These are phyloP conservation scores for Manihot esculenta DNA, from an alignment of 441 rosid species.

Conservation along the genomic window DNA sequence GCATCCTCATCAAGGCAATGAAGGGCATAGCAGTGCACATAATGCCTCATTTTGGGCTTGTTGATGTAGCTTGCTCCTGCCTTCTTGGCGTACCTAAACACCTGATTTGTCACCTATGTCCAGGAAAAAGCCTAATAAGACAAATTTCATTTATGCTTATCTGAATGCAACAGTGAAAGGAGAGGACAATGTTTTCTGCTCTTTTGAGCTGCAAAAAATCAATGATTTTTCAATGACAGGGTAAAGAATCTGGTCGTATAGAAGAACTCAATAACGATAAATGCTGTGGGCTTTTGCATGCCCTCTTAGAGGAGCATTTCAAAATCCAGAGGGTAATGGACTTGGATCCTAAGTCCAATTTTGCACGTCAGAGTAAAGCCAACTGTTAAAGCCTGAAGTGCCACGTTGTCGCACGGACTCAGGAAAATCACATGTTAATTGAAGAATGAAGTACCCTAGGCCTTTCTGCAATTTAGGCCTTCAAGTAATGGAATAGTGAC, in stretches of 20 bases:
- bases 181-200: background rate
- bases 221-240: background rate
- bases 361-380: background rate
- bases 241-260: slow-evolving; percentile 6
- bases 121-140: background rate
- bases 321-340: slow-evolving; percentile 1
- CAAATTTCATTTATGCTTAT: too few species aligned
- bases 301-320: background rate
- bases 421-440: slow-evolving; percentile 13
- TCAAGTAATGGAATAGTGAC: slow-evolving; percentile 8
- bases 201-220: slow-evolving; percentile 3
- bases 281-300: slow-evolving; percentile 1
- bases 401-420: slow-evolving; percentile 5
- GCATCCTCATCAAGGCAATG: slow-evolving; percentile 87
- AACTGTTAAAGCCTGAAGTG: slow-evolving; percentile 8
- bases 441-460: slow-evolving; percentile 12
- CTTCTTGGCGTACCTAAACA: slow-evolving; percentile 86
- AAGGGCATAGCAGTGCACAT: slow-evolving; percentile 92
- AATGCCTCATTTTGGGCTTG: slow-evolving; percentile 98
- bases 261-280: slow-evolving; percentile 4
- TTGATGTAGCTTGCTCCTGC: slow-evolving; percentile 92
- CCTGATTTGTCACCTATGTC: slow-evolving; percentile 87
- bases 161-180: slow-evolving; percentile 8
- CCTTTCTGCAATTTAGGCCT: slow-evolving; percentile 5
- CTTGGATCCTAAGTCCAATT: background rate